These are phyloP conservation scores for Fusarium udum DNA, from an alignment of 2,329 filamentous ascomycete genomes.

Conservation along the genomic window DNA sequence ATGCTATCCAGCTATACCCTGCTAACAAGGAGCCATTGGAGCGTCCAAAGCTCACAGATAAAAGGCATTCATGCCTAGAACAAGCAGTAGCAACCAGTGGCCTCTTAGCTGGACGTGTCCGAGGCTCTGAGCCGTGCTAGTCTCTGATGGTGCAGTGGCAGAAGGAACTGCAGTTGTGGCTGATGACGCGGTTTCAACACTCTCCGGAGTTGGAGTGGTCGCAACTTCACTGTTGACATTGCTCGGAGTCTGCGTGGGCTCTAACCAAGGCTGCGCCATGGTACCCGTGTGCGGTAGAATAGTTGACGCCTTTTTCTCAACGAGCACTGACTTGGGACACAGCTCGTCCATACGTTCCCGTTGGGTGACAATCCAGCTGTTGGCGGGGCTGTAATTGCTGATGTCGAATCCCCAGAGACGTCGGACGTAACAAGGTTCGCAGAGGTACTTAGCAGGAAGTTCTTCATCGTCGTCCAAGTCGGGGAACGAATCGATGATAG, in stretches of 20 bases:
- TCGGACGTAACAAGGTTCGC: slow-evolving; percentile 3
- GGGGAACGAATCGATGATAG: neutral
- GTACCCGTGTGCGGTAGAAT: too few relatives aligned
- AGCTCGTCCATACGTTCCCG: neutral
- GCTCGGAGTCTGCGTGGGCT: neutral
- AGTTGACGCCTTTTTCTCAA: neutral
- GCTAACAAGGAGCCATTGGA: neutral
- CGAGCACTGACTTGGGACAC: neutral
- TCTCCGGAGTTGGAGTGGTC: neutral
- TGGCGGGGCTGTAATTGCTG: neutral
- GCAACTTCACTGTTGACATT: rapidly evolving
- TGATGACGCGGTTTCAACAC: rapidly evolving
- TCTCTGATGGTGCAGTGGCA: neutral
- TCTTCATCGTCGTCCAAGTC: neutral
- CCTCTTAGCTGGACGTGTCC: rapidly evolving
- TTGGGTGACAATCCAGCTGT: neutral
- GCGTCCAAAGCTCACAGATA: neutral
- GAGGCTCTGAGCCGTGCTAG: neutral
- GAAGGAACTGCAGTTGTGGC: rapidly evolving
- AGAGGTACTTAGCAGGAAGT: neutral
- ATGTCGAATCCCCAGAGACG: slow-evolving; percentile 8
- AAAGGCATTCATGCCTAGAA: neutral
- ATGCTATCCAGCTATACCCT: too few relatives aligned
- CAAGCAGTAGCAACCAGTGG: rapidly evolving
- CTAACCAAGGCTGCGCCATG: neutral